Evolutionary conservation across 805 yeast species (phyloP), one percentile per base, ranked within the genome.

Genomic region (Pichia scutulata): DNA sequence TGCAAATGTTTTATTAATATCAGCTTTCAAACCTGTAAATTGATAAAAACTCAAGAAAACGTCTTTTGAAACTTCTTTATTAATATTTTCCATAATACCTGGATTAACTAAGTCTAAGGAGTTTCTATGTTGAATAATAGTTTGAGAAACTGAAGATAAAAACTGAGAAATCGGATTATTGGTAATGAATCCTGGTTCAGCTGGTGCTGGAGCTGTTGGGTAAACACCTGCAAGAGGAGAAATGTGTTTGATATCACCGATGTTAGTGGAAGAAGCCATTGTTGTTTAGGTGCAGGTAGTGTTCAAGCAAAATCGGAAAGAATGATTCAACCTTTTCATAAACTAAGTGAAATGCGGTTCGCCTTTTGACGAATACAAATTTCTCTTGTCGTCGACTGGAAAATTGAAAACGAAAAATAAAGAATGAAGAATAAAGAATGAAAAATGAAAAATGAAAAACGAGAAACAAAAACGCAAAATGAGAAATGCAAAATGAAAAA

Each of bases 21-120:
- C 99, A 51, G 98, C 99, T 68, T 96, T 86, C 64, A 93, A 78
- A 52, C 99, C 99, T 39, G 96, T 84, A 77, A 92, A 92, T 70
- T 84, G 82, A 73, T 87, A 86, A 66, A 89, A 95, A 64, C 79
- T 81, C 61, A 89, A 77, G 66, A 93, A 89, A 30, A 92, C 97
- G 66, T 92, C 98, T 70, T 90, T 84, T 56, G 90, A 74, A 52
- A 89, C 97, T 73, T 93, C 99, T 72, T 88, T 87, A 74, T 84
- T 84, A 68, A 92, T 75, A 73, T 89, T 88, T 74, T 90, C 98
- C 68, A 89, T 81, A 57, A 96, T 85, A 59, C 98, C 98, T 51
- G 99, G 99, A 72, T 89, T 88, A 60, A 80, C 72, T 67, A 93
- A 80, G 51, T 89, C 89, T 58, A 90, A 75, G 8, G 92, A 80